Conservation (phyloP, 1,139 yeast species). For the Saccharomyces hybrid region DNA sequence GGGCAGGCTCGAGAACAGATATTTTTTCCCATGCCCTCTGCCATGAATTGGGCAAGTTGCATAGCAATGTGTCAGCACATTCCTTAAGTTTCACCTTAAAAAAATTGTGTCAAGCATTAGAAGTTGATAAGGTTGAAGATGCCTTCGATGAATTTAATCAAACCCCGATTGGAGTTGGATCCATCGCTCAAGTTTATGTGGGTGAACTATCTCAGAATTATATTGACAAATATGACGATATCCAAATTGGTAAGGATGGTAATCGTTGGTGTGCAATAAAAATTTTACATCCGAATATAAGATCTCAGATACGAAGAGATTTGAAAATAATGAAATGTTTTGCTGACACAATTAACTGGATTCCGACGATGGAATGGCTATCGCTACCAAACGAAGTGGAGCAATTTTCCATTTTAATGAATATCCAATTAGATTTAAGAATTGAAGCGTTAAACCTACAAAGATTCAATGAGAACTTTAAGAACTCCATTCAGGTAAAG, state of each 20-base stretch:
- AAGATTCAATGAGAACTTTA: slow-evolving; percentile 44
- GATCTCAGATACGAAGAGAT: slow-evolving; percentile 66
- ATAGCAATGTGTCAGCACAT: slow-evolving; percentile 79
- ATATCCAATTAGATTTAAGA: slow-evolving; percentile 77
- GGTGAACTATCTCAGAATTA: slow-evolving; percentile 54
- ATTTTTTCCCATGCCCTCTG: slow-evolving; percentile 79
- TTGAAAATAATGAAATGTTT: slow-evolving; percentile 74
- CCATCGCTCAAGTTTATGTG: slow-evolving; percentile 90
- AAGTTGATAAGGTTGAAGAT: slow-evolving; percentile 47
- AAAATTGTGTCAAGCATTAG: slow-evolving; percentile 55
- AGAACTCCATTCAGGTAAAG: slow-evolving; percentile 51
- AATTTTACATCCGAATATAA: slow-evolving; percentile 88
- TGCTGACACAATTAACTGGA: slow-evolving; percentile 56
- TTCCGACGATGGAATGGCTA: slow-evolving; percentile 98
- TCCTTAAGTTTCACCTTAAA: slow-evolving; percentile 52
- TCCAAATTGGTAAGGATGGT: slow-evolving; percentile 13
- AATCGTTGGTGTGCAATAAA: slow-evolving; percentile 76
- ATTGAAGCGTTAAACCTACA: slow-evolving; percentile 79
- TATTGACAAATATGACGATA: slow-evolving; percentile 32
- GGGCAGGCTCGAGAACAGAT: slow-evolving; percentile 99
- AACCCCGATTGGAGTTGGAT: slow-evolving; percentile 87
- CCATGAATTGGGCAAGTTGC: slow-evolving; percentile 65
- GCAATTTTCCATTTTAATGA: slow-evolving; percentile 80
- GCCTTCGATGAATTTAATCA: slow-evolving; percentile 74
- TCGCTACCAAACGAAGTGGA: slow-evolving; percentile 91